Evolutionary conservation across 139 green algal species (phyloP).

Genomic region (Desmodesmus armatus): DNA sequence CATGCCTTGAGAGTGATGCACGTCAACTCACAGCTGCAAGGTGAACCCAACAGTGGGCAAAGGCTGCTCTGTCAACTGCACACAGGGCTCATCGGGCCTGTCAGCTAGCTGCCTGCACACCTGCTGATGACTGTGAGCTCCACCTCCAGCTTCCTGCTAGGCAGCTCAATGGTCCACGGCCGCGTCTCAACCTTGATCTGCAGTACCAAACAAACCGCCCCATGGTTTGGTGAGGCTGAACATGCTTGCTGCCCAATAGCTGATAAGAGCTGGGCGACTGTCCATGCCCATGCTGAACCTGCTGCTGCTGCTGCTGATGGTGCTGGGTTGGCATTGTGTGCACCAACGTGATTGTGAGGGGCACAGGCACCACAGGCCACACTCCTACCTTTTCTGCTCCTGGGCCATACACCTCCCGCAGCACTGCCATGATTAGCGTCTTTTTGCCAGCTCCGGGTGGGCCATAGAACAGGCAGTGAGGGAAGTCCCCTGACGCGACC

Average conservation of each 20-base stretch:
- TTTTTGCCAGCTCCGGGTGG: conserved; percentile 96
- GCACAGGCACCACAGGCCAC: too few species aligned
- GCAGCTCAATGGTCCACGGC: conserved; percentile 71
- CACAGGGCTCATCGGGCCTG: too few species aligned
- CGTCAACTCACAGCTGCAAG: too few species aligned
- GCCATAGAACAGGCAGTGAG: conserved; percentile 97
- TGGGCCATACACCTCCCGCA: conserved; percentile 93
- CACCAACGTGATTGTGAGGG: neutral
- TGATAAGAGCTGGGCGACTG: neutral
- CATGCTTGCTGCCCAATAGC: neutral
- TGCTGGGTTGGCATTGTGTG: neutral
- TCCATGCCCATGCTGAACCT: neutral
- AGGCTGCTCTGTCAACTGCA: too few species aligned
- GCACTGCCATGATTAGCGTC: conserved; percentile 91
- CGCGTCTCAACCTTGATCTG: conserved; percentile 53
- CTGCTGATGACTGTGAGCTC: conserved; percentile 92
- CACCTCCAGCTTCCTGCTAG: conserved; percentile 92
- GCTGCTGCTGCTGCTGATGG: too few species aligned
- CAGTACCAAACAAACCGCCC: neutral
- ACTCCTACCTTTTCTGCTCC: conserved; percentile 96
- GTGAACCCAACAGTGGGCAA: too few species aligned
- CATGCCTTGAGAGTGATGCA: neutral
- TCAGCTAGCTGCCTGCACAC: too few species aligned
- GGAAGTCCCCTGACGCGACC: conserved; percentile 91
- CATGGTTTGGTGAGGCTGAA: neutral